Evolutionary conservation across 1,284 basidiomycete genomes (phyloP).

Genomic region (Cryptococcus sp.): DNA sequence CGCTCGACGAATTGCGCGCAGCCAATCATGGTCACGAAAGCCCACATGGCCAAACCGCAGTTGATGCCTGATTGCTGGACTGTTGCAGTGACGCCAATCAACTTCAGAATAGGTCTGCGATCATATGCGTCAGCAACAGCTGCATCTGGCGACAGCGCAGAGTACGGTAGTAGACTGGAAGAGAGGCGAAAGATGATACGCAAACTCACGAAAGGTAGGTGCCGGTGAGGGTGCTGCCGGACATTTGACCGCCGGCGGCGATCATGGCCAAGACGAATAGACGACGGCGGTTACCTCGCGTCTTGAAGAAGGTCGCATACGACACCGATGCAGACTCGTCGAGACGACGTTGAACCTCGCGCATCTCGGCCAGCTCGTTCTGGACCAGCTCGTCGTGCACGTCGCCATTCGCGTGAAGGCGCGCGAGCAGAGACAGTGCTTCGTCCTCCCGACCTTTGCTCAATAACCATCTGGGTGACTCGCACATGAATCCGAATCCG

Average conservation of each 20-base stretch:
- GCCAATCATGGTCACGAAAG: conserved; percentile 24
- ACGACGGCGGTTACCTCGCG: conserved; percentile 38
- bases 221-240: not conserved
- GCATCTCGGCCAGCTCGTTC: conserved; percentile 48
- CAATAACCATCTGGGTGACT: conserved; percentile 59
- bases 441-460: conserved; percentile 59
- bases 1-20: conserved; percentile 24
- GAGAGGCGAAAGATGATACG: not conserved
- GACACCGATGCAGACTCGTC: not conserved
- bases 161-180: conserved; percentile 1
- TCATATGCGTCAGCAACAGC: no score
- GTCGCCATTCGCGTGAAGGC: conserved; percentile 61
- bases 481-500: conserved; percentile 18
- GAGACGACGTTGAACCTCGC: not conserved
- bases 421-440: conserved; percentile 60
- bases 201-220: not conserved
- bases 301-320: conserved; percentile 29
- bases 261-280: conserved; percentile 29
- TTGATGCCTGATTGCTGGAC: conserved; percentile 56
- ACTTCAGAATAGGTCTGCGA: conserved; percentile 61
- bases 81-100: conserved; percentile 62
- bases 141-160: no score
- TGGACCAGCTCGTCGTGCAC: conserved; percentile 44
- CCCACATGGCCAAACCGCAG: conserved; percentile 59
- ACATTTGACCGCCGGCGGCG: not conserved